A percentile compares a stretch with the other conserved stretches of the same genome.
Evolutionary conservation across 2,329 filamentous ascomycete species (phyloP).

Genomic region (Claviceps cyperi): DNA sequence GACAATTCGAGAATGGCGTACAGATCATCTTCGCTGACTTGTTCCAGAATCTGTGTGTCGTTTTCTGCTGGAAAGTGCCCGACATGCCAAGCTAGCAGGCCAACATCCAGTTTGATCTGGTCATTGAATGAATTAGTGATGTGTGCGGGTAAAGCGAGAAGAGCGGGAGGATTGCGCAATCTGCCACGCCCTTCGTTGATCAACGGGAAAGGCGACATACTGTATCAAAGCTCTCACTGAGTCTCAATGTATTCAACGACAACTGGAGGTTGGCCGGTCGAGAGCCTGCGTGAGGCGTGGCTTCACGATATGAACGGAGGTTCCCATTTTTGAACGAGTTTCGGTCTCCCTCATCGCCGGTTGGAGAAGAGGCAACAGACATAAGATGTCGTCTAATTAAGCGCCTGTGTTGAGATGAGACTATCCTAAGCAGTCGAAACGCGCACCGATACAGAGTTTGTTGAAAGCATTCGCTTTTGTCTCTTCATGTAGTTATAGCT

Average conservation of each 20-base stretch:
- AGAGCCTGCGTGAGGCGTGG: background rate
- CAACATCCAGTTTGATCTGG: conserved; percentile 8
- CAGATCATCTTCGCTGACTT: conserved; percentile 6
- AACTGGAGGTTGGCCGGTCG: conserved; percentile 1
- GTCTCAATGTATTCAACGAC: conserved; percentile 4
- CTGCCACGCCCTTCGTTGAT: background rate
- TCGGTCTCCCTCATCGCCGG: background rate
- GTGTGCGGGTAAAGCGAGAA: background rate
- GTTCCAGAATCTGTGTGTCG: background rate
- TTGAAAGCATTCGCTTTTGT: background rate
- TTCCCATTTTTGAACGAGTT: background rate
- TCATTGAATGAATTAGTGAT: background rate
- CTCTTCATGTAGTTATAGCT: background rate
- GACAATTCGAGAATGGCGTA: conserved; percentile 6
- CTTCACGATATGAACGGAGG: conserved; percentile 1
- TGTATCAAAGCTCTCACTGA: conserved; percentile 7
- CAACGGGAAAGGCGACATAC: background rate
- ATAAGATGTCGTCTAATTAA: conserved; percentile 1
- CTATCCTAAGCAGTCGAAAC: background rate
- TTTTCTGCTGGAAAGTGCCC: conserved; percentile 6
- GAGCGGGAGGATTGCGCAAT: background rate
- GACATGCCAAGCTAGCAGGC: conserved; percentile 5
- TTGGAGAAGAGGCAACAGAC: conserved; percentile 4
- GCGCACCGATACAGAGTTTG: background rate
- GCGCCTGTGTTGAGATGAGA: background rate